Evolutionary conservation across 148 eudicot genomes (phyloP).

Genomic region (Silene latifolia): DNA sequence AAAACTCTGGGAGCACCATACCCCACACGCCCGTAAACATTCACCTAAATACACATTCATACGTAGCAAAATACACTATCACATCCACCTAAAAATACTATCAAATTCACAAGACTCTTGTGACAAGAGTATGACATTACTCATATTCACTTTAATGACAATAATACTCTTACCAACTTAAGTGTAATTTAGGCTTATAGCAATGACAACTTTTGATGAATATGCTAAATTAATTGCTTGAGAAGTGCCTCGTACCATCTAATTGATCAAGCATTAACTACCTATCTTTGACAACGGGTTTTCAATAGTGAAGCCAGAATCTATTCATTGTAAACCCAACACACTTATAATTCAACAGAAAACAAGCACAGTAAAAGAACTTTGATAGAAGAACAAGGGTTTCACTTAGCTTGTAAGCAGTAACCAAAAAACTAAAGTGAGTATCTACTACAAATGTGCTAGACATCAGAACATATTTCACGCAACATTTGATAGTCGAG

Average conservation of each 20-base stretch:
- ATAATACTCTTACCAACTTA: no score
- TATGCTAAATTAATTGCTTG: no score
- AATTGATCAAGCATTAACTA: no score
- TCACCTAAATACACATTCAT: no score
- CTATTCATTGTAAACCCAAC: not conserved
- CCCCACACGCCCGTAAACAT: no score
- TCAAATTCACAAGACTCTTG: not conserved
- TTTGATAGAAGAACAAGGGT: not conserved
- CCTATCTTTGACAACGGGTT: no score
- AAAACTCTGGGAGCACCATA: no score
- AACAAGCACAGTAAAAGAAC: not conserved
- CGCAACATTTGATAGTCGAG: not conserved
- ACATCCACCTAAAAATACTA: not conserved
- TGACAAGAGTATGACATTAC: not conserved
- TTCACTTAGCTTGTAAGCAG: not conserved
- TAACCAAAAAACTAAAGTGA: not conserved
- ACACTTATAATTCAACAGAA: not conserved
- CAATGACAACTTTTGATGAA: no score
- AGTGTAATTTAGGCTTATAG: no score
- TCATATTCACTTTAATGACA: no score
- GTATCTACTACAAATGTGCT: not conserved
- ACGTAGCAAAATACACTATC: no score
- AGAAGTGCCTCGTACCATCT: no score
- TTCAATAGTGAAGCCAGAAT: not conserved
- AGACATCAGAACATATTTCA: not conserved